phyloP scores from a whole-genome alignment of 1,284 basidiomycete species.

The Melampsora abietis-canadensis region DNA sequence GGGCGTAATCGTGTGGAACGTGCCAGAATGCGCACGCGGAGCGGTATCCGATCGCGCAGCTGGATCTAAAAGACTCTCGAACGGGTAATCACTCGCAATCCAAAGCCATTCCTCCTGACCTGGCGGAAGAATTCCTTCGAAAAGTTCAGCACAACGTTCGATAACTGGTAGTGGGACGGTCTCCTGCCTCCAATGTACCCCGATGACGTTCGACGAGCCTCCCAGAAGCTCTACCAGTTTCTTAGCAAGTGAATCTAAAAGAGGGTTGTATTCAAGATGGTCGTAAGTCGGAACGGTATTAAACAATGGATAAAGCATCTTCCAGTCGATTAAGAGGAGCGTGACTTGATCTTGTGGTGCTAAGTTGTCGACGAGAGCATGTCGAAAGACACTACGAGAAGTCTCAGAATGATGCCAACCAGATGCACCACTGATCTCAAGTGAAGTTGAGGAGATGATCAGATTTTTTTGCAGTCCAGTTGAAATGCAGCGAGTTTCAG shows the following conservation, averaged over 20 bases:
- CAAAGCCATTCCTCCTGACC: slow-evolving; percentile 45
- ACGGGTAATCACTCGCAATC: slow-evolving; percentile 51
- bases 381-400: not conserved
- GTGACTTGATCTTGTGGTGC: not conserved
- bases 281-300: slow-evolving; percentile 42
- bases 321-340: not conserved
- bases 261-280: slow-evolving; percentile 48
- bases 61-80: slow-evolving; percentile 46
- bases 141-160: slow-evolving; percentile 46
- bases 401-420: not conserved
- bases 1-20: not conserved
- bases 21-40: not conserved
- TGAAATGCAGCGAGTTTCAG: not conserved
- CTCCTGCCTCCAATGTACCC: slow-evolving; percentile 52
- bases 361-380: not conserved
- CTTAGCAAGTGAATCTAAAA: slow-evolving; percentile 47
- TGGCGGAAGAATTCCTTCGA: slow-evolving; percentile 46
- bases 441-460: not conserved
- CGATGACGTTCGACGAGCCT: slow-evolving; percentile 45
- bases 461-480: not conserved
- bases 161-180: slow-evolving; percentile 48
- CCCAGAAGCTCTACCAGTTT: slow-evolving; percentile 44
- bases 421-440: not conserved
- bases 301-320: slow-evolving; percentile 2
- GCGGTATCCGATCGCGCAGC: not conserved